These are phyloP conservation scores for Nicotiana obtusifolia DNA, from an alignment of 257 asterid genomes.

Conservation along the genomic window DNA sequence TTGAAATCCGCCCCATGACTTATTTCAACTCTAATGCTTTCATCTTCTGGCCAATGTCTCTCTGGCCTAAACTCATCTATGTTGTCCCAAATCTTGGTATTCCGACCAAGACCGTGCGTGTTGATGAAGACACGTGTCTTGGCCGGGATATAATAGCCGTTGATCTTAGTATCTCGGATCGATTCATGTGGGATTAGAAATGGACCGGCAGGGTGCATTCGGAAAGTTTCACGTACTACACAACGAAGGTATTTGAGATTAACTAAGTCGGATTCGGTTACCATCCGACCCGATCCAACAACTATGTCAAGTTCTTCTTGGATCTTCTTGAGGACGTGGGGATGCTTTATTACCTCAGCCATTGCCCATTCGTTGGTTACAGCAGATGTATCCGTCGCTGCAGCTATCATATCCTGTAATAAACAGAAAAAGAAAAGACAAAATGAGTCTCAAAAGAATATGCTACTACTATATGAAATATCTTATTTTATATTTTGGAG, in stretches of 20 bases:
- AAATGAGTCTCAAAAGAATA: neutral
- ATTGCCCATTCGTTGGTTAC: slow-evolving; percentile 98
- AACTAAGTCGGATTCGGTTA: slow-evolving; percentile 50
- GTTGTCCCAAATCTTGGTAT: slow-evolving; percentile 62
- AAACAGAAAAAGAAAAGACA: neutral
- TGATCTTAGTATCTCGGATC: slow-evolving; percentile 51
- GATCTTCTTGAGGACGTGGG: slow-evolving; percentile 51
- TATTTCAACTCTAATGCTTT: slow-evolving; percentile 77
- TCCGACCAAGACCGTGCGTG: slow-evolving; percentile 85
- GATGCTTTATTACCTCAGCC: slow-evolving; percentile 86
- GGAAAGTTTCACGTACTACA: slow-evolving; percentile 79
- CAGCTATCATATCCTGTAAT: slow-evolving; percentile 88
- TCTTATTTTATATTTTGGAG: no score
- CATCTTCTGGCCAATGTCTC: slow-evolving; percentile 52
- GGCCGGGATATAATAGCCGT: slow-evolving; percentile 66
- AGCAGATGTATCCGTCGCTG: slow-evolving; percentile 96
- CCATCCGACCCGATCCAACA: slow-evolving; percentile 74
- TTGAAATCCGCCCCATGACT: slow-evolving; percentile 94
- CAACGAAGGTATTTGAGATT: slow-evolving; percentile 83
- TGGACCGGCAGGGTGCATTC: slow-evolving; percentile 98
- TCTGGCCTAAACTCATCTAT: slow-evolving; percentile 77
- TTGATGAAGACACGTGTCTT: slow-evolving; percentile 93
- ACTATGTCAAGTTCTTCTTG: slow-evolving; percentile 68
- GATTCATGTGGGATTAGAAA: slow-evolving; percentile 93
- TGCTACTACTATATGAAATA: neutral